Percentiles rank a stretch among this genome's conserved stretches.
Conservation (phyloP, 2,329 filamentous ascomycete species). For the Microsporum ferrugineum region DNA sequence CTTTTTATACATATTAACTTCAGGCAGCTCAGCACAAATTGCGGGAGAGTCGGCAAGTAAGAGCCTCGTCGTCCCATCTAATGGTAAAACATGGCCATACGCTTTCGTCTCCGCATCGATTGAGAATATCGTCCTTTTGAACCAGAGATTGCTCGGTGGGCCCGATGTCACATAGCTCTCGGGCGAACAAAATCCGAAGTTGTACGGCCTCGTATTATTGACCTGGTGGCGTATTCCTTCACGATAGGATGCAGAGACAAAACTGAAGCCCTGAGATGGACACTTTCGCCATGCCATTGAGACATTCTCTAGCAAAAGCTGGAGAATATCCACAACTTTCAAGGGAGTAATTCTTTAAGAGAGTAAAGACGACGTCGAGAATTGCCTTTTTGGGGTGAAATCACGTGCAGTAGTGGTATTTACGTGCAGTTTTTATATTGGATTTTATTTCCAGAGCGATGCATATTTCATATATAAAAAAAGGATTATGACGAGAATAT, state of each 20-base stretch:
- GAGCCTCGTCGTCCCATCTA: not conserved
- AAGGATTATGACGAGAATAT: too few species aligned
- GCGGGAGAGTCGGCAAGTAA: not conserved
- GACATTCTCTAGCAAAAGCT: not conserved
- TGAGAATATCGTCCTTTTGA: not conserved
- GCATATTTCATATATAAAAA: too few species aligned
- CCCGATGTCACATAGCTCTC: not conserved
- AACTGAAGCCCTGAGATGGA: not conserved
- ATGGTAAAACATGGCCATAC: too few species aligned
- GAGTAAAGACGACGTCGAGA: not conserved
- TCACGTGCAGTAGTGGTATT: not conserved
- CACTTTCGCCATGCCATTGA: not conserved
- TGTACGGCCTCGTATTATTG: not conserved
- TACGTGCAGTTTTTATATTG: too few species aligned
- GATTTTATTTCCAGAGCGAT: too few species aligned
- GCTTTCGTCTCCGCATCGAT: too few species aligned
- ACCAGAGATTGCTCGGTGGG: not conserved
- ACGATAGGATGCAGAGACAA: not conserved
- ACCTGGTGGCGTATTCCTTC: not conserved
- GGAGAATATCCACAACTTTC: not conserved
- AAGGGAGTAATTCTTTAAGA: not conserved
- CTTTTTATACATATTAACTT: not conserved
- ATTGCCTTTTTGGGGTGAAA: not conserved
- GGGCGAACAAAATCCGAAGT: not conserved
- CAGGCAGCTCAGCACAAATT: not conserved